phyloP scores from a whole-genome alignment of 805 yeast genomes.

The Nakazawaea anatomiae region DNA sequence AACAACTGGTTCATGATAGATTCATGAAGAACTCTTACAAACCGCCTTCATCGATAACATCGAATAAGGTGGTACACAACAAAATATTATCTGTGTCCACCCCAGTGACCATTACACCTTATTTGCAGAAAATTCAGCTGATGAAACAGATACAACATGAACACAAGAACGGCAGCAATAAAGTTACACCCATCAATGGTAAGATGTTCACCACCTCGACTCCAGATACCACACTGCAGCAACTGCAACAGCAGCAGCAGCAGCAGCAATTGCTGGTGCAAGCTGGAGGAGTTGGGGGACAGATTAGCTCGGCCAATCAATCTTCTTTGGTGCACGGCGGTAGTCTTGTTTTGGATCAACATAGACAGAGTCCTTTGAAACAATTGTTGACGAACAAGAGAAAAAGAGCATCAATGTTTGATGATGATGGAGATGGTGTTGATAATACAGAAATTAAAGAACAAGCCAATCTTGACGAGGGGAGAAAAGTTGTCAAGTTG shows the following conservation, averaged over 20 bases:
- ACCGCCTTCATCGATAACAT: slow-evolving; percentile 5
- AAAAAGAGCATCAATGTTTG: slow-evolving; percentile 3
- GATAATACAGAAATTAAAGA: no score
- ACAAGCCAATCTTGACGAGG: not conserved
- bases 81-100: not conserved
- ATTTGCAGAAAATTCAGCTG: slow-evolving; percentile 12
- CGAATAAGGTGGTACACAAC: slow-evolving; percentile 6
- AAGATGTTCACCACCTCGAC: slow-evolving; percentile 11
- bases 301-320: no score
- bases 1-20: not conserved
- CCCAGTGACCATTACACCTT: slow-evolving; percentile 18
- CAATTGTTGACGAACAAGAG: not conserved
- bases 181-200: slow-evolving; percentile 8
- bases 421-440: slow-evolving; percentile 6
- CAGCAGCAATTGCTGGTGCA: no score
- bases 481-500: not conserved
- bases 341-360: not conserved
- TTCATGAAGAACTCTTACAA: not conserved
- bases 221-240: slow-evolving; percentile 4
- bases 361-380: slow-evolving; percentile 4
- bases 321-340: no score
- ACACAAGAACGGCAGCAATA: not conserved
- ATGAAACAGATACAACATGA: slow-evolving; percentile 1
- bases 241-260: no score
- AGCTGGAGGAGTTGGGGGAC: no score